Evolutionary conservation across 805 yeast species (phyloP).

Genomic region (Candida nanaspora): DNA sequence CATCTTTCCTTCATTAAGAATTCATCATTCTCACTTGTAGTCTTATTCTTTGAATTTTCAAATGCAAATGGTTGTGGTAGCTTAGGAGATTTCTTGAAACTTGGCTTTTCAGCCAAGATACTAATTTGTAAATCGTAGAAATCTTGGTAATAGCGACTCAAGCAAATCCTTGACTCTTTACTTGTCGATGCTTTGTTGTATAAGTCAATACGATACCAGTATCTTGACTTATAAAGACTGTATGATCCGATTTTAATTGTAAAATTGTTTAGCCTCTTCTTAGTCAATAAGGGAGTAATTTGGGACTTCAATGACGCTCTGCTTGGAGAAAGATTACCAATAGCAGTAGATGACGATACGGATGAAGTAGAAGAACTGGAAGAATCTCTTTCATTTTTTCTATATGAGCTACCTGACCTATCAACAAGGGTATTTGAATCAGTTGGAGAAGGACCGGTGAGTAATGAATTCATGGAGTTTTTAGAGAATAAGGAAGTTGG

Average conservation of each 20-base stretch:
- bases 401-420: too few species aligned
- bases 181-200: constrained; percentile 22
- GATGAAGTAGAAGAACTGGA: too few species aligned
- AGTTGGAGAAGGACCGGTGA: neutral
- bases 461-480: neutral
- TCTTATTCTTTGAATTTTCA: neutral
- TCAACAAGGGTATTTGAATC: neutral
- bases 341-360: too few species aligned
- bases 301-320: neutral
- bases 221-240: constrained; percentile 30
- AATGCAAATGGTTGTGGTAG: constrained; percentile 42
- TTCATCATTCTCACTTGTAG: neutral
- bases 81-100: constrained; percentile 24
- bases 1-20: neutral
- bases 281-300: neutral
- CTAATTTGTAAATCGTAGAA: constrained; percentile 38
- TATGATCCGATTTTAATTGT: constrained; percentile 1
- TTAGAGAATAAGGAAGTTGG: neutral
- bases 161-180: constrained; percentile 23
- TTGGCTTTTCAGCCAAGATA: constrained; percentile 13
- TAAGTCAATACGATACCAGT: constrained; percentile 45
- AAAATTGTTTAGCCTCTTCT: neutral
- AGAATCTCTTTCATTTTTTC: too few species aligned
- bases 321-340: too few species aligned
- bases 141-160: constrained; percentile 45